Conservation (phyloP, 768 basidiomycete species). For the Leccinum olivaceopallidum region DNA sequence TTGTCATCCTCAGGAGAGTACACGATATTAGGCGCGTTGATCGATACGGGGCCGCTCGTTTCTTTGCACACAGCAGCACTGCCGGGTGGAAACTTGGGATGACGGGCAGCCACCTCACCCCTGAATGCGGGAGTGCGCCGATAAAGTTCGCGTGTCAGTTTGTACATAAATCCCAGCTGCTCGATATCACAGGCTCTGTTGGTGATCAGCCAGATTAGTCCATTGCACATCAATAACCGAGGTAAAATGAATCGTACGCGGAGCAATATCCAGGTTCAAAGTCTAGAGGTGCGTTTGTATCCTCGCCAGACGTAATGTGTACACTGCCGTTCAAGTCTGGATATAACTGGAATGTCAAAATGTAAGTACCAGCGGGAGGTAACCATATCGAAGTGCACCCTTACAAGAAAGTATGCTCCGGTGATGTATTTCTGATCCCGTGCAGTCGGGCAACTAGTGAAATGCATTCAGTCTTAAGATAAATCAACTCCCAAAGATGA, state of each 20-base stretch:
- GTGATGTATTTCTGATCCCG: no score
- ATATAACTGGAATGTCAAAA: constrained; percentile 32
- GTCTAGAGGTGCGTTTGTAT: constrained; percentile 41
- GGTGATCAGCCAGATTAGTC: constrained; percentile 1
- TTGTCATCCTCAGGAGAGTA: not conserved
- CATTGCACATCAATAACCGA: not conserved
- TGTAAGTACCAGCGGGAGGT: no score
- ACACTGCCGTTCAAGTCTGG: constrained; percentile 48
- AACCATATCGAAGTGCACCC: no score
- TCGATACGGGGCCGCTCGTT: constrained; percentile 16
- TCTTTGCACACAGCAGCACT: constrained; percentile 31
- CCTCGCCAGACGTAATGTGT: constrained; percentile 45
- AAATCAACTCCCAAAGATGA: not conserved
- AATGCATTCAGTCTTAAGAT: not conserved
- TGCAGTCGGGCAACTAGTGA: no score
- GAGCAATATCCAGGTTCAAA: constrained; percentile 49
- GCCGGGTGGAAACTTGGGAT: constrained; percentile 32
- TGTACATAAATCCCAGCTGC: constrained; percentile 53
- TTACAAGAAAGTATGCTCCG: no score
- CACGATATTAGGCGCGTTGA: not conserved
- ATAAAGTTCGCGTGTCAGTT: constrained; percentile 51
- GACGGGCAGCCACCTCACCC: constrained; percentile 16
- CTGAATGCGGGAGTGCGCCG: constrained; percentile 48
- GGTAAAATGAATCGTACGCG: constrained; percentile 32
- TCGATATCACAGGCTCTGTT: constrained; percentile 39